Percentiles rank a stretch among this genome's conserved stretches.
Conservation (phyloP, 2,329 filamentous ascomycete species). For the Didymella pomorum region DNA sequence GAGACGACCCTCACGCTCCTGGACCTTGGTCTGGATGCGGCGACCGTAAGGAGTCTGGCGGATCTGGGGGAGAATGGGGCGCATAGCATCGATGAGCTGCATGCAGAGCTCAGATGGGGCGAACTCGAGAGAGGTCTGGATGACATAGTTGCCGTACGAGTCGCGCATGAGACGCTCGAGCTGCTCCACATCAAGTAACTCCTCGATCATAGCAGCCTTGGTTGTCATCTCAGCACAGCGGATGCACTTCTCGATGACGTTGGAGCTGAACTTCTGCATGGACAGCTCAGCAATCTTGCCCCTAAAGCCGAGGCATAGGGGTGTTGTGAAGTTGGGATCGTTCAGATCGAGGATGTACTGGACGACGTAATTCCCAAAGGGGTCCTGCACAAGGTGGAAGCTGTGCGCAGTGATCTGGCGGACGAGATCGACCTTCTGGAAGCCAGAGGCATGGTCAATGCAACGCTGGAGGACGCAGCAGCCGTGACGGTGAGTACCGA, state of each 20-base stretch:
- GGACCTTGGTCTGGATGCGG: conserved; percentile 89
- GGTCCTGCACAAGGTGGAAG: conserved; percentile 90
- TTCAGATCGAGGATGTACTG: conserved; percentile 97
- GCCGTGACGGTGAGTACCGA: conserved; percentile 95
- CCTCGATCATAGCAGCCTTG: conserved; percentile 82
- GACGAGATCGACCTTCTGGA: conserved; percentile 88
- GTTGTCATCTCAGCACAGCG: conserved; percentile 79
- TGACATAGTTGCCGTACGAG: conserved; percentile 95
- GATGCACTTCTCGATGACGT: conserved; percentile 92
- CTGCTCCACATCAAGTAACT: conserved; percentile 77
- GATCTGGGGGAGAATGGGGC: conserved; percentile 82
- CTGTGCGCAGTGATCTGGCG: conserved; percentile 86
- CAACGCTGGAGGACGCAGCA: conserved; percentile 98
- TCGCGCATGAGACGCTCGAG: conserved; percentile 90
- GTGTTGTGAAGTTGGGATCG: conserved; percentile 86
- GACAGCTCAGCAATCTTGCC: conserved; percentile 76
- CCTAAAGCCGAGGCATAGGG: conserved; percentile 81
- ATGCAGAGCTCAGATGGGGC: conserved; percentile 44
- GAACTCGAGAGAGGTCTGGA: conserved; percentile 78
- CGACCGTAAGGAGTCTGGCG: conserved; percentile 93
- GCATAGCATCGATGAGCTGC: conserved; percentile 82
- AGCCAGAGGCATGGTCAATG: conserved; percentile 92
- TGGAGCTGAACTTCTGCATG: conserved; percentile 98
- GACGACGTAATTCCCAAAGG: conserved; percentile 98
- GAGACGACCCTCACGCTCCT: conserved; percentile 59